Base-by-base conservation (phyloP, 2,329 filamentous ascomycete genomes). In the Neopestalotiopsis sp. region DNA sequence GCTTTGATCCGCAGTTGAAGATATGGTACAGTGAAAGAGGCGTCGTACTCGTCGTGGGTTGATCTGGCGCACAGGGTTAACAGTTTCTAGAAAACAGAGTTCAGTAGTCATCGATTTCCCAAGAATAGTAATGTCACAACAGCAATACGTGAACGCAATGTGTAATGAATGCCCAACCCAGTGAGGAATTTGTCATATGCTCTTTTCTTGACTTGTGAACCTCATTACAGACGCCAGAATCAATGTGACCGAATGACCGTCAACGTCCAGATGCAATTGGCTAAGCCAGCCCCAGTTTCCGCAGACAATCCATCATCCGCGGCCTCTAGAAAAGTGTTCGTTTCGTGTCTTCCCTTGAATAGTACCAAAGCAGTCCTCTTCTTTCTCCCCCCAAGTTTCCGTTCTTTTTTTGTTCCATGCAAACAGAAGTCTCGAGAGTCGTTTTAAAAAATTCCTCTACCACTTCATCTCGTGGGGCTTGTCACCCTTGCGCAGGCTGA, bases 391-490 rank as follows among this genome's bases (percentile, higher is more conserved):
- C 61, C 30, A 38, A 45, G 53, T 34, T 34, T 30, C 32, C 59
- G 59, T 62, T 61, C 24, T 28, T 28, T 62, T 62, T 67, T 14
- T 53, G 56, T 67, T 40, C 67, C 65, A n/a, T 53, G 61, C 32
- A 40, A 10, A 45, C 24, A 28, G 24, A n/a, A 57, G 32, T 68
- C 34, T 56, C 40, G 32, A 42, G 20, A 42, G 45, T 38, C 9
- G 20, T n/a, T 53, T 53, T 53, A 53, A 14, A 14, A 13, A 49
- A 53, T n/a, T 53, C 32, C 53, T 68, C 87, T 98, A 99, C 91
- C 95, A 99, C 88, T 94, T 93, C 96, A 99, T 98, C 91, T 97
- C 94, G 89, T 99, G 96, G 87, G 96, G 96, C 92, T 95, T 95
- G 90, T 99, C 95, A 82, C 96, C 96, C 90, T 95, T 98, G 88